Conservation (phyloP, 306 rosid genomes). For the Inga laurina region DNA sequence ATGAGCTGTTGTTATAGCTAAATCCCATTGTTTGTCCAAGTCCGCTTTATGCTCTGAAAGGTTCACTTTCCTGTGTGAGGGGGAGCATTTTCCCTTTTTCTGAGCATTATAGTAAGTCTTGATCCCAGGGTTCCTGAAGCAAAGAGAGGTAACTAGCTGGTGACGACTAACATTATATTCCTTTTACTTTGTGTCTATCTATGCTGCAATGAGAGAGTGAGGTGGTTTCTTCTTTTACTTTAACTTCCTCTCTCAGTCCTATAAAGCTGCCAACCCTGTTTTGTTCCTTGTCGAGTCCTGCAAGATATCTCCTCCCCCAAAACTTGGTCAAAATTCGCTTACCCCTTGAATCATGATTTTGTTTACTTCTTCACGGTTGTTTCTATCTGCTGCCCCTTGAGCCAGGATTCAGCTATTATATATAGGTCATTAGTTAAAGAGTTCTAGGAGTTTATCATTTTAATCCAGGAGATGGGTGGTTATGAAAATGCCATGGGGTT, state of each 20-base stretch:
- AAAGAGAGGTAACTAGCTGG: conserved; percentile 36
- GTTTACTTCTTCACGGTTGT: conserved; percentile 36
- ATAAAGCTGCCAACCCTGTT: conserved; percentile 67
- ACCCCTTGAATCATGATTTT: conserved; percentile 43
- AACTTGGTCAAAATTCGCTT: conserved; percentile 63
- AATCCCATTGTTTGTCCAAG: conserved; percentile 62
- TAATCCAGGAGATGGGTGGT: conserved; percentile 57
- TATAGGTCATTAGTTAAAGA: conserved; percentile 16
- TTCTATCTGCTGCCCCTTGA: conserved; percentile 20
- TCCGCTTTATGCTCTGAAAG: conserved; percentile 83
- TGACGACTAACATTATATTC: conserved; percentile 61
- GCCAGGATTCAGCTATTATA: conserved; percentile 27
- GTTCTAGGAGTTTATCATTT: conserved; percentile 28
- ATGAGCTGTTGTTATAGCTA: conserved; percentile 88
- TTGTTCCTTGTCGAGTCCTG: conserved; percentile 72
- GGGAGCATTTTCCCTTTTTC: conserved; percentile 36
- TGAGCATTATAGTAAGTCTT: conserved; percentile 41
- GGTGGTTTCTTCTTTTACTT: conserved; percentile 70
- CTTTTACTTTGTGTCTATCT: conserved; percentile 54
- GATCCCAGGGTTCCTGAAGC: conserved; percentile 52
- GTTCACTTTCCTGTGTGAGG: conserved; percentile 72
- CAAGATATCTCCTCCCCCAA: conserved; percentile 54
- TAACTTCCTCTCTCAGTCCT: conserved; percentile 50
- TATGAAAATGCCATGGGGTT: conserved; percentile 59
- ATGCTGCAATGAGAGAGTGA: conserved; percentile 44